Conservation (phyloP, 306 rosid species). For the Carpinus fangiana region DNA sequence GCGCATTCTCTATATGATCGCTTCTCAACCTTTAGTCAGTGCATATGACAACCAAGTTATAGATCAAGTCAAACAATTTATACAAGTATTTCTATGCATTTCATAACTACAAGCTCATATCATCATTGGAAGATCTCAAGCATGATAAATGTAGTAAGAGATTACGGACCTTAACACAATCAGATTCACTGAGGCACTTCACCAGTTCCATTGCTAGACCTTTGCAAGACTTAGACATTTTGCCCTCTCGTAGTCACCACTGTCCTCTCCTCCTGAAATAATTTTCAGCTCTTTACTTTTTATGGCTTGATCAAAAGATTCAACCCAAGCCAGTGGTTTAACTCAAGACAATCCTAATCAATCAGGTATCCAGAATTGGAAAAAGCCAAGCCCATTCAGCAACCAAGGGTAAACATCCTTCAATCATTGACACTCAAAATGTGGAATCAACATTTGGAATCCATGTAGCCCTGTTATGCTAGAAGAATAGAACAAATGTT, state of each 20-base stretch:
- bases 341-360: not conserved
- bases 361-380: not conserved
- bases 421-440: not conserved
- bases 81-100: not conserved
- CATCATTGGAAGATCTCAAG: not conserved
- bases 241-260: conserved; percentile 21
- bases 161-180: conserved; percentile 66
- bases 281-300: not conserved
- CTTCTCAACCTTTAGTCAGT: conserved; percentile 62
- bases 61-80: conserved; percentile 28
- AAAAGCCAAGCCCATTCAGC: not conserved
- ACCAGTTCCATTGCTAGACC: conserved; percentile 84
- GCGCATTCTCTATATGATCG: conserved; percentile 69
- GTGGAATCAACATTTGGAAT: not conserved
- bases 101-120: not conserved
- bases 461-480: not conserved
- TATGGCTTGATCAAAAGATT: not conserved
- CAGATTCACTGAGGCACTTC: conserved; percentile 90
- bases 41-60: conserved; percentile 4
- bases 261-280: conserved; percentile 9
- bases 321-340: not conserved
- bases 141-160: not conserved
- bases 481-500: not conserved
- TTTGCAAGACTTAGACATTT: conserved; percentile 91
- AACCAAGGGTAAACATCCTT: not conserved